Evolutionary conservation across 140 eudicot genomes (phyloP).

Genomic region (Stevia rebaudiana): DNA sequence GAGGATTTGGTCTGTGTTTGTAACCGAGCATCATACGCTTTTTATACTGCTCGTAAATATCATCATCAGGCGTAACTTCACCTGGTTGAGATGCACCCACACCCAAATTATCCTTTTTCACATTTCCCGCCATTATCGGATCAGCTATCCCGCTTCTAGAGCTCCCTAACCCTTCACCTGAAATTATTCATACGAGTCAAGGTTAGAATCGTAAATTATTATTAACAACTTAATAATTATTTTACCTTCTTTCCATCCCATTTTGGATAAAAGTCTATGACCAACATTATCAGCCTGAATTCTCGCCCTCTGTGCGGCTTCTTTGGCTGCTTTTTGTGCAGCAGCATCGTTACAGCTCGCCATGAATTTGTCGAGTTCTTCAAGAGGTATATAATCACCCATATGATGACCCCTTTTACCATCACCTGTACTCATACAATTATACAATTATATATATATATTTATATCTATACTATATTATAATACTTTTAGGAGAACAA

Average conservation of each 20-base stretch:
- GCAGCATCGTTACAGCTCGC: conserved; percentile 60
- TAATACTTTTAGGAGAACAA: too few relatives aligned
- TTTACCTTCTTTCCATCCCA: conserved; percentile 92
- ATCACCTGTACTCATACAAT: conserved; percentile 25
- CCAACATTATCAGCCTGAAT: conserved; percentile 88
- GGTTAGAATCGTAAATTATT: background rate
- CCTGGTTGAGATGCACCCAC: conserved; percentile 83
- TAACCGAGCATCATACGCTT: conserved; percentile 91
- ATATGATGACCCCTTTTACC: conserved; percentile 77
- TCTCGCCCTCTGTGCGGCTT: conserved; percentile 48
- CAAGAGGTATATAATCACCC: conserved; percentile 79
- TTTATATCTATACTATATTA: too few relatives aligned
- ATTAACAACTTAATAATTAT: background rate
- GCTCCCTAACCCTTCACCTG: conserved; percentile 87
- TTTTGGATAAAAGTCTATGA: conserved; percentile 68
- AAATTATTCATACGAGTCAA: background rate
- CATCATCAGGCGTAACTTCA: conserved; percentile 73
- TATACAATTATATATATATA: background rate
- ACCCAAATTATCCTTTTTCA: conserved; percentile 65
- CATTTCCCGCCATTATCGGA: conserved; percentile 65
- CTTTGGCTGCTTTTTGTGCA: conserved; percentile 54
- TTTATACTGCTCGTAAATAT: conserved; percentile 85
- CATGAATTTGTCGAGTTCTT: conserved; percentile 70
- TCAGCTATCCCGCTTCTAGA: conserved; percentile 69
- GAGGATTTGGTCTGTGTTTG: conserved; percentile 71